Percentiles rank a stretch among this genome's conserved stretches.
phyloP scores from a whole-genome alignment of 768 basidiomycete genomes.

The Leccinum subgranulosum region DNA sequence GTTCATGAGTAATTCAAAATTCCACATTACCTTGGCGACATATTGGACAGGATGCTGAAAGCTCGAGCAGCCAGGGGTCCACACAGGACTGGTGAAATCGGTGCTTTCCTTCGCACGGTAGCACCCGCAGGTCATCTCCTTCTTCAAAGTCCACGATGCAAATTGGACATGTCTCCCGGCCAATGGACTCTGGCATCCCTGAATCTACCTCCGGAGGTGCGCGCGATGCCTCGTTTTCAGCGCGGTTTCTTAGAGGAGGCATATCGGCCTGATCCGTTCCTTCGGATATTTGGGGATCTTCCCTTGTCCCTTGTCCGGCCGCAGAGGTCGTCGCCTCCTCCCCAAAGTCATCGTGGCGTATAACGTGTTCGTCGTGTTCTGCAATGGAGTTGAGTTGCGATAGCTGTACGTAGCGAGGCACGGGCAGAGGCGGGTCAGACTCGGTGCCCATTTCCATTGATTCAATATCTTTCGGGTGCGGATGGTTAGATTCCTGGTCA shows the following conservation, averaged over 20 bases:
- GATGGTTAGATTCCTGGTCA: constrained; percentile 8
- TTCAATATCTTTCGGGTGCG: constrained; percentile 34
- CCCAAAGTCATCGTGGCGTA: neutral
- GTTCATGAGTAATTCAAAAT: neutral
- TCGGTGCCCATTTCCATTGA: constrained; percentile 2
- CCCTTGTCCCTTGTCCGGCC: neutral
- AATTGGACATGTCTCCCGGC: constrained; percentile 88
- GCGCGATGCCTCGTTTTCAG: neutral
- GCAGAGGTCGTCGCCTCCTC: neutral
- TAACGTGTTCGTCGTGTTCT: neutral
- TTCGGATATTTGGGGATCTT: constrained; percentile 2
- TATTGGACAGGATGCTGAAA: constrained; percentile 88
- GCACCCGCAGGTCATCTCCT: constrained; percentile 84
- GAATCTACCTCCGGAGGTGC: constrained; percentile 31
- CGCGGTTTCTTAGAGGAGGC: neutral
- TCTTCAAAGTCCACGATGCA: constrained; percentile 94
- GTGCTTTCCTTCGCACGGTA: constrained; percentile 91
- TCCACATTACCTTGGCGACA: constrained; percentile 75
- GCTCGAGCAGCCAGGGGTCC: constrained; percentile 88
- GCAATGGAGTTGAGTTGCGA: neutral
- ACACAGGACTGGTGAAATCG: constrained; percentile 88
- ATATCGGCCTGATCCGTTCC: constrained; percentile 7
- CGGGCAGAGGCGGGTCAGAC: neutral
- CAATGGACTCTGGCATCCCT: constrained; percentile 62
- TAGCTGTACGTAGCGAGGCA: constrained; percentile 11